These are phyloP conservation scores for Moelleriella libera DNA, from an alignment of 2,329 filamentous ascomycete genomes.

Conservation along the genomic window DNA sequence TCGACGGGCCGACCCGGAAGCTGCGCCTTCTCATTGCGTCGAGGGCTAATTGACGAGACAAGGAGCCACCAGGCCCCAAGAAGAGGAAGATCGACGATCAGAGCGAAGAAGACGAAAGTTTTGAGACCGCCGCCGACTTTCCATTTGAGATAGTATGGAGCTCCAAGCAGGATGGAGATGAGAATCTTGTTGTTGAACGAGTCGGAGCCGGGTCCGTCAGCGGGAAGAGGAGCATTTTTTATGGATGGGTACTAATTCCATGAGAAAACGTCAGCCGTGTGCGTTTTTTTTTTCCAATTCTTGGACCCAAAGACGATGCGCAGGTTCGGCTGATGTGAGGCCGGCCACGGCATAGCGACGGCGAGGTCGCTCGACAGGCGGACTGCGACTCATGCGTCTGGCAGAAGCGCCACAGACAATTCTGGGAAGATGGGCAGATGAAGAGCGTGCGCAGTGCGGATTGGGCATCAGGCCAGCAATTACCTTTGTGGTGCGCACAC, in stretches of 20 bases:
- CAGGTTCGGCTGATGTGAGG: too few relatives aligned
- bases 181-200: constrained; percentile 77
- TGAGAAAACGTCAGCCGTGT: too few relatives aligned
- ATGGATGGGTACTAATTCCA: constrained; percentile 42
- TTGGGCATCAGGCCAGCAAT: neutral
- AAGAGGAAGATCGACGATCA: constrained; percentile 68
- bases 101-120: constrained; percentile 71
- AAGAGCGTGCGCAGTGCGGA: too few relatives aligned
- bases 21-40: constrained; percentile 84
- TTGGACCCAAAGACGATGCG: too few relatives aligned
- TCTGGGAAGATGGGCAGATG: too few relatives aligned
- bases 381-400: too few relatives aligned
- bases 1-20: constrained; percentile 79
- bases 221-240: constrained; percentile 86
- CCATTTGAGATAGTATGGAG: constrained; percentile 72
- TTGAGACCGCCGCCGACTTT: constrained; percentile 82
- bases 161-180: constrained; percentile 49
- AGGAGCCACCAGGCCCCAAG: constrained; percentile 73
- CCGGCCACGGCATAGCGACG: too few relatives aligned
- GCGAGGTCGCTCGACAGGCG: too few relatives aligned
- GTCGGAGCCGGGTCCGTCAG: constrained; percentile 72
- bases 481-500: constrained; percentile 24
- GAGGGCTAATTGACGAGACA: constrained; percentile 66
- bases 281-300: too few relatives aligned
- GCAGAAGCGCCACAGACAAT: too few relatives aligned